A percentile compares a stretch with the other conserved stretches of the same genome.
These are phyloP conservation scores for Hydrangea macrophylla DNA, from an alignment of 148 eudicot genomes.

Conservation along the genomic window DNA sequence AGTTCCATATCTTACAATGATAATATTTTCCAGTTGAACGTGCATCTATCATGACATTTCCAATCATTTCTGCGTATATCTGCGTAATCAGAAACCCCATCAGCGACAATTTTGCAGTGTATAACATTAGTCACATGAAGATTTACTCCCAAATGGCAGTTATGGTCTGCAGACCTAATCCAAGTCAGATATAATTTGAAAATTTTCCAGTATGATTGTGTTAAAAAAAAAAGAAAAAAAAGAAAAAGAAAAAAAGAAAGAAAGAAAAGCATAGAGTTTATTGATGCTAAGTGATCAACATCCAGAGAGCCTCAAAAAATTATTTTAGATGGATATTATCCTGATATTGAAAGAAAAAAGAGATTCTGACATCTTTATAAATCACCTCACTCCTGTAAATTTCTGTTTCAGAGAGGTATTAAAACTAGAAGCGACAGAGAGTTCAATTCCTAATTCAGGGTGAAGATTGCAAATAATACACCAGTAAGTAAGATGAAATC, in stretches of 20 bases:
- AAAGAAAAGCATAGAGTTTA: not conserved
- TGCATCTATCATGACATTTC: constrained; percentile 99
- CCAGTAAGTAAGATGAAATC: not conserved
- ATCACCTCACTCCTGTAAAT: not conserved
- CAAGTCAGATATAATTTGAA: constrained; percentile 7
- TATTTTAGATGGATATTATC: not conserved
- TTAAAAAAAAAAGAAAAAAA: not conserved
- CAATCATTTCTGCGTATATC: constrained; percentile 99
- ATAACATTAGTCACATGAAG: not conserved
- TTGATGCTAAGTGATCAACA: not conserved
- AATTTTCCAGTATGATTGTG: not conserved
- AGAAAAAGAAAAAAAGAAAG: not conserved
- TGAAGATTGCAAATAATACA: not conserved
- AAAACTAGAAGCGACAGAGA: not conserved
- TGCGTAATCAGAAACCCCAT: constrained; percentile 22
- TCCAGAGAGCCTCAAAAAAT: not conserved
- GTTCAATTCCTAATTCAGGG: not conserved
- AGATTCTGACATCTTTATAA: not conserved
- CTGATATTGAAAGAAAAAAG: not conserved
- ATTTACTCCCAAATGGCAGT: not conserved
- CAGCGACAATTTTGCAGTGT: not conserved
- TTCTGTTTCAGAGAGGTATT: not conserved
- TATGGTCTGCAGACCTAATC: not conserved
- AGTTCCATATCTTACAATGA: constrained; percentile 64
- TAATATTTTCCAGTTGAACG: constrained; percentile 99